phyloP scores from a whole-genome alignment of 2,329 filamentous ascomycete genomes.

The Alternaria arborescens region DNA sequence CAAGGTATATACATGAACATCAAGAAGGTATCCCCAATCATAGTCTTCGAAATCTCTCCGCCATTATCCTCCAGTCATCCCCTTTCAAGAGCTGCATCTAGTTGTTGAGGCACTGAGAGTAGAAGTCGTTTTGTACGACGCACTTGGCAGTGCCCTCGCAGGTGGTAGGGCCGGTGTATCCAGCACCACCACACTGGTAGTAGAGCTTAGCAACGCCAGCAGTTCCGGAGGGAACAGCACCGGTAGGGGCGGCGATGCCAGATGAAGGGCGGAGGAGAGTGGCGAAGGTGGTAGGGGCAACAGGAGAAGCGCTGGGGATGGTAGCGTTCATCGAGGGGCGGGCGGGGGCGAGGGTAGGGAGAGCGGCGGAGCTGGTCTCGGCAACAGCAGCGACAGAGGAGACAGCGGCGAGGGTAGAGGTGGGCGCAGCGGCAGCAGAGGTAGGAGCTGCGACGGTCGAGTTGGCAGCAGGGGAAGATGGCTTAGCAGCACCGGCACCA shows the following conservation, averaged over 20 bases:
- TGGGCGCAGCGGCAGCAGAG: slow-evolving; percentile 10
- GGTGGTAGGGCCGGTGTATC: slow-evolving; percentile 49
- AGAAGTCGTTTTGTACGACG: slow-evolving; percentile 51
- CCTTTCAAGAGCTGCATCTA: neutral
- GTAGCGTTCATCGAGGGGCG: slow-evolving; percentile 13
- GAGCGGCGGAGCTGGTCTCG: slow-evolving; percentile 7
- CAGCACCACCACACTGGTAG: slow-evolving; percentile 47
- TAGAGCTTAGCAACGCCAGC: slow-evolving; percentile 18
- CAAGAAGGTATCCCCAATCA: neutral
- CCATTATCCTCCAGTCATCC: neutral
- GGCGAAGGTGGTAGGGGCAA: slow-evolving; percentile 17
- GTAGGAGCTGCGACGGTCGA: slow-evolving; percentile 18
- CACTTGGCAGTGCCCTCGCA: slow-evolving; percentile 51
- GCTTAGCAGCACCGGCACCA: slow-evolving; percentile 27
- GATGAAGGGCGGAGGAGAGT: slow-evolving; percentile 19
- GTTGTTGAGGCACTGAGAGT: slow-evolving; percentile 51
- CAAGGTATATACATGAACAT: slow-evolving; percentile 21
- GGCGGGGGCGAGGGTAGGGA: slow-evolving; percentile 9
- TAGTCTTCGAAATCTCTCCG: neutral
- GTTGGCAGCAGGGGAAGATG: slow-evolving; percentile 15
- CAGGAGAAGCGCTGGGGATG: slow-evolving; percentile 8
- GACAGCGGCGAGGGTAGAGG: slow-evolving; percentile 9
- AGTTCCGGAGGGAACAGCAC: slow-evolving; percentile 35
- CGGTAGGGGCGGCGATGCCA: slow-evolving; percentile 14
- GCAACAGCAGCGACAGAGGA: slow-evolving; percentile 4